Evolutionary conservation across 2,329 filamentous ascomycete species (phyloP).

Genomic region (Colletotrichum plurivorum): DNA sequence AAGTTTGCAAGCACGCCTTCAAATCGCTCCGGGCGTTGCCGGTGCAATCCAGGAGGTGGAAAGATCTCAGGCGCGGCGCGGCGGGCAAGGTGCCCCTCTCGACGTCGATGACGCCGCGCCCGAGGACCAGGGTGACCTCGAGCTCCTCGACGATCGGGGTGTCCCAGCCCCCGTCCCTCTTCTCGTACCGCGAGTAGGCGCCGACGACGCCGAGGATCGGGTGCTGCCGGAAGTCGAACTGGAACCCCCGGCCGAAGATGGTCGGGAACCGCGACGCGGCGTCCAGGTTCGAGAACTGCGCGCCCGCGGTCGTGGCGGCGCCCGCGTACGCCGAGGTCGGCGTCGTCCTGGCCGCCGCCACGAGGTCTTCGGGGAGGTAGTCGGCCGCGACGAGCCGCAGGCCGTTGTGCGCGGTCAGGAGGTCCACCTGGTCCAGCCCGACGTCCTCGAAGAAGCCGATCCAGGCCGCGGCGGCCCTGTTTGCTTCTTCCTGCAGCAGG

Average conservation of each 20-base stretch:
- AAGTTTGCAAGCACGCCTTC: no score
- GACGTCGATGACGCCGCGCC: not conserved
- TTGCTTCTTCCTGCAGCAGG: no score
- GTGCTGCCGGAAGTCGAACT: conserved; percentile 7
- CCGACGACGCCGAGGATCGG: conserved; percentile 6
- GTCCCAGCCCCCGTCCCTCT: no score
- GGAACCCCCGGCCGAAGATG: not conserved
- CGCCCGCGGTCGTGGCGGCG: not conserved
- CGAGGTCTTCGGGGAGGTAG: conserved; percentile 9
- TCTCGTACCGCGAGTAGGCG: not conserved
- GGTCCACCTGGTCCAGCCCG: not conserved
- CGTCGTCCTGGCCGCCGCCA: conserved; percentile 1
- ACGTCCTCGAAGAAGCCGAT: not conserved
- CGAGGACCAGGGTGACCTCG: not conserved
- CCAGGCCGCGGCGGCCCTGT: not conserved
- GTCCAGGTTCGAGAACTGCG: not conserved
- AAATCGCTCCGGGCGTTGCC: no score
- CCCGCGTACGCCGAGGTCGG: not conserved
- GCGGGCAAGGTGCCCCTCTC: no score
- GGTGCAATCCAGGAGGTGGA: no score
- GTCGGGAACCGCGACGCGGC: not conserved
- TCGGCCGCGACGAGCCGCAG: not conserved
- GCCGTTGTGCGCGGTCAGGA: not conserved
- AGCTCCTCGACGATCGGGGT: no score
- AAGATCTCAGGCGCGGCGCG: no score